These are phyloP conservation scores for Suhomyces kunorum DNA, from an alignment of 1,139 yeast genomes.

Conservation along the genomic window DNA sequence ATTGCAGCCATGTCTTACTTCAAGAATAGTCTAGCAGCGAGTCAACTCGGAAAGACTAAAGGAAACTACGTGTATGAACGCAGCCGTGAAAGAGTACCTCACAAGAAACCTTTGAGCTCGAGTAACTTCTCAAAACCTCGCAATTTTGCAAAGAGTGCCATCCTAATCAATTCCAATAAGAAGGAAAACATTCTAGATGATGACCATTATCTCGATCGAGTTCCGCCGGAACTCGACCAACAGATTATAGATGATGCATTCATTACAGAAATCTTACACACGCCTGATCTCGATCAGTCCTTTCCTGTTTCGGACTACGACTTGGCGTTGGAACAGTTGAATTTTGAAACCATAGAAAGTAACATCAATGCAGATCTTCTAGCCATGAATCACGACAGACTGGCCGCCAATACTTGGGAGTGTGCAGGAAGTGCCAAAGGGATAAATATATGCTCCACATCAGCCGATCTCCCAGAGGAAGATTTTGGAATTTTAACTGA, in stretches of 20 bases:
- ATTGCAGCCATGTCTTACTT: conserved; percentile 57
- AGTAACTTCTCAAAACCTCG: no score
- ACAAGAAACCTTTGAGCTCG: no score
- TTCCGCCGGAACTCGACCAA: not conserved
- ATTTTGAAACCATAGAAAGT: not conserved
- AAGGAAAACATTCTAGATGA: not conserved
- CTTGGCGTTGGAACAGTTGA: not conserved
- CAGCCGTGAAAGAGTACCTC: no score
- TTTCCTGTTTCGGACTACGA: not conserved
- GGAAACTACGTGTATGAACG: not conserved
- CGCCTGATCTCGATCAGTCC: not conserved
- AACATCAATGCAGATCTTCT: not conserved
- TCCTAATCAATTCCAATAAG: not conserved
- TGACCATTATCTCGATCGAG: not conserved
- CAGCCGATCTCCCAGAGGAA: conserved; percentile 6
- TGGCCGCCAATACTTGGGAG: not conserved
- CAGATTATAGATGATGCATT: not conserved
- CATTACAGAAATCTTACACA: not conserved
- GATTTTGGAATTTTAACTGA: conserved; percentile 13
- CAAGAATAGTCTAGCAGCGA: conserved; percentile 31
- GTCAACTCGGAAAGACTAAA: not conserved
- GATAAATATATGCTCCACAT: not conserved
- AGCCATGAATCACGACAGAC: not conserved
- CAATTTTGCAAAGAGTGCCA: not conserved
- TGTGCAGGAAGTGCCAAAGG: not conserved